Base-by-base conservation (phyloP, 352 stramenopile species). In the Pythium insidiosum region DNA sequence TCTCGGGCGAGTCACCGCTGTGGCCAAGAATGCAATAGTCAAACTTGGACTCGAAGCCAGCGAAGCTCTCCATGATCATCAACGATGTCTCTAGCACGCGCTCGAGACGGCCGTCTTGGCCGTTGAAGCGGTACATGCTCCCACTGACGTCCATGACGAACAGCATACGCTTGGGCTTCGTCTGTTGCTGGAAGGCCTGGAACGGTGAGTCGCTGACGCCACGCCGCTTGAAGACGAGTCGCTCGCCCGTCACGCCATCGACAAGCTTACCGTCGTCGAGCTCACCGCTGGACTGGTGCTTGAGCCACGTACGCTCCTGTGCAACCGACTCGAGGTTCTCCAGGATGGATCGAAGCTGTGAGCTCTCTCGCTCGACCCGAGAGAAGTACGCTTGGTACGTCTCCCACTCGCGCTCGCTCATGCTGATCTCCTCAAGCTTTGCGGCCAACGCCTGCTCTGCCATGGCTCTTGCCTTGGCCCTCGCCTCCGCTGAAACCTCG, bases 21-120 rank as follows among this genome's bases (percentile, higher is more conserved):
- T 98, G 94, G 7, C 91, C 94, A 45, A 96, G 75, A 60, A 98
- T 96, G 21, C 66, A 68, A 50, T 96, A 94, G 44, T 96, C 77
- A 26, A 97, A 94, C 50, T 92, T 74, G 38, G 71, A 63, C 42
- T 97, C 87, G 33, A 92, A 84, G 36, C 84, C 88, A 1, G 85
- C 73, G 50, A 98, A 88, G 43, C 70, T 84, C 63, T 98, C 93
- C 92, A 98, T 98, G 47, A 98, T 86, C 84, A 98, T 95, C 24
- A 96, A 60, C 15, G 89, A 83, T 7, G 92, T 95, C 67, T 98
- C 94, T 5, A 98, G 63, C 34, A 94, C 82, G 31, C 92, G 84
- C 34, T 97, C 73, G 1, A 98, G 73, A 11, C 95, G 81, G n/a
- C 81, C 63, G 58, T 90, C 94, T 40, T 96, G 92, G 24, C 82